Evolutionary conservation across 306 rosid genomes (phyloP), one percentile per base, ranked within the genome.

Genomic region (Begonia masoniana): DNA sequence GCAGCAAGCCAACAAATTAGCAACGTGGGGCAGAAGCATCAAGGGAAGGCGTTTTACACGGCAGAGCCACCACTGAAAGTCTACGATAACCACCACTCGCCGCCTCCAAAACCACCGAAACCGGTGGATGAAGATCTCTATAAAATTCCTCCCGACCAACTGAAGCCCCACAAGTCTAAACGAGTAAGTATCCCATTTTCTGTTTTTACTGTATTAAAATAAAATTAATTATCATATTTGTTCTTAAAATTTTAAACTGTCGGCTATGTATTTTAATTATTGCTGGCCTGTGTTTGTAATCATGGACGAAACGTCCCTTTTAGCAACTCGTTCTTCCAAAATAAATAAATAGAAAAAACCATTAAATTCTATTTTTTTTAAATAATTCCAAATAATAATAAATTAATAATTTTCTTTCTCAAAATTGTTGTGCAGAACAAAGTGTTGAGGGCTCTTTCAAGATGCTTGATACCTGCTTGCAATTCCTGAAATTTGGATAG

Each of bases 81-180:
- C 12, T 9, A 47, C 57, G 14, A 59, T 1, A 17, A 17, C 19
- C 19, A 17, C 68, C 50, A 57, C 26, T 11, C 31, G 49, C 56
- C 63, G 2, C 60, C 54, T 45, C 23, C 47, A 4, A 66, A 69
- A 47, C 50, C 52, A n/a, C 80, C 95, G 0, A 85, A 82, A 43
- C 88, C 95, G 0, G 84, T 91, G 0, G 96, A 91, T 21, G 92
- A 91, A 62, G 97, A 91, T 74, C 96, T 91, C 62, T 91, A 91
- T 64, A 79, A 81, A 65, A 91, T 91, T 57, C 85, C 97, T 3
- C 94, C 97, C 1, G 81, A 83, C 6, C 84, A 85, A 10, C 95
- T 85, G 24, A 85, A 64, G 15, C 15, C 3, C 49, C 13, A 10
- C 51, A 59, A 74, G 2, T 67, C 82, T 14, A 91, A 82, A 67